Evolutionary conservation across 2,329 filamentous ascomycete species (phyloP).

Genomic region (Calycina marina): DNA sequence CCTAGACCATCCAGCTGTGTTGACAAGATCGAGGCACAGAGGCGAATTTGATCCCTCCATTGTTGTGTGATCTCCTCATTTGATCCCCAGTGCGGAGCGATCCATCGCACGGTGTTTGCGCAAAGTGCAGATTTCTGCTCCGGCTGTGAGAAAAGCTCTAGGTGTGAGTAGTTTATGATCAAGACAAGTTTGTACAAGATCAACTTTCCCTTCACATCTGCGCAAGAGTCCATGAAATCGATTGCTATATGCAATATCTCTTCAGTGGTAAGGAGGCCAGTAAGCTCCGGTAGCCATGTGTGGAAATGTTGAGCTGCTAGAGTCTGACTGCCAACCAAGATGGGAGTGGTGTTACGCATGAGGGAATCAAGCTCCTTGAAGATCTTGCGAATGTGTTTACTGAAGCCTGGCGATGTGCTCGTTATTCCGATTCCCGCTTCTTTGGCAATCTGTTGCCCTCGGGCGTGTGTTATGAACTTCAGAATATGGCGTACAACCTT

Average conservation of each 20-base stretch:
- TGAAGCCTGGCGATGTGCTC: conserved; percentile 57
- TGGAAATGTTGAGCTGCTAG: conserved; percentile 93
- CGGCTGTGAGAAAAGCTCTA: conserved; percentile 66
- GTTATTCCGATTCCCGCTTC: conserved; percentile 78
- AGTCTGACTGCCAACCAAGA: conserved; percentile 86
- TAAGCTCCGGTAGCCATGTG: conserved; percentile 87
- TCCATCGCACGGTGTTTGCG: conserved; percentile 76
- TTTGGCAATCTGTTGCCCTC: conserved; percentile 76
- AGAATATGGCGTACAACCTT: conserved; percentile 89
- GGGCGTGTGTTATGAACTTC: conserved; percentile 85
- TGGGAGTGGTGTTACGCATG: conserved; percentile 76
- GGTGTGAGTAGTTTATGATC: conserved; percentile 77
- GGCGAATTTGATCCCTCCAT: conserved; percentile 81
- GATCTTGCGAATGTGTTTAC: conserved; percentile 67
- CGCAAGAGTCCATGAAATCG: conserved; percentile 86
- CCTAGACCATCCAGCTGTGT: conserved; percentile 69
- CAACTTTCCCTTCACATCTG: conserved; percentile 75
- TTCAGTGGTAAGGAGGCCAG: conserved; percentile 58
- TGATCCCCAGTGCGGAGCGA: conserved; percentile 84
- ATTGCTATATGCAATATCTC: conserved; percentile 86
- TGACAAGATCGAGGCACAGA: conserved; percentile 86
- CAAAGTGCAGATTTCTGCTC: conserved; percentile 62
- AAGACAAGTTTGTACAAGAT: conserved; percentile 84
- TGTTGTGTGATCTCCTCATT: conserved; percentile 61
- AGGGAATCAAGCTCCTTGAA: conserved; percentile 82